Conservation (phyloP, 371 early-diverging fungal genomes). For the Lichtheimia corymbifera region DNA sequence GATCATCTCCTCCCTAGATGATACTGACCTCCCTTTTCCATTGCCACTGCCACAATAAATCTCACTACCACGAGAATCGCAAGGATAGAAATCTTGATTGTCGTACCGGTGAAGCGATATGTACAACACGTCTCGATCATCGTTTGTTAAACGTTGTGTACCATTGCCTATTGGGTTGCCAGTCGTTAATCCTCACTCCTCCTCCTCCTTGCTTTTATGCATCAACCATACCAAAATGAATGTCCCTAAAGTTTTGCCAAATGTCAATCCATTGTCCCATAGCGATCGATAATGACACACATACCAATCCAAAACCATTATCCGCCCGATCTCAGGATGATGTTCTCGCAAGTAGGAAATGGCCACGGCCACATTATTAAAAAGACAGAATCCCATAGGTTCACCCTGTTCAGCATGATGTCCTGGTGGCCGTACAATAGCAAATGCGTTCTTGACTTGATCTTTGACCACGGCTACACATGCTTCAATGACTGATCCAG, state of each 20-base stretch:
- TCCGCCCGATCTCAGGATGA: slow-evolving; percentile 38
- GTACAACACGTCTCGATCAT: slow-evolving; percentile 79
- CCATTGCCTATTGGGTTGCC: slow-evolving; percentile 59
- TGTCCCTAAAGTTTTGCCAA: slow-evolving; percentile 64
- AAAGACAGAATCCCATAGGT: slow-evolving; percentile 84
- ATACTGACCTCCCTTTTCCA: slow-evolving; percentile 67
- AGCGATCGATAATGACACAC: not conserved
- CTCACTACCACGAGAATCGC: slow-evolving; percentile 52
- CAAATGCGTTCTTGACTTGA: slow-evolving; percentile 77
- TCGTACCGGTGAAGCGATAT: slow-evolving; percentile 88
- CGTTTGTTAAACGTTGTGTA: slow-evolving; percentile 78
- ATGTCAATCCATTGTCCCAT: not conserved
- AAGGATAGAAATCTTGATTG: slow-evolving; percentile 77
- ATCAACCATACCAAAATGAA: slow-evolving; percentile 74
- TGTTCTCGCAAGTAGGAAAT: slow-evolving; percentile 52
- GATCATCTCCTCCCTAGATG: too few relatives aligned
- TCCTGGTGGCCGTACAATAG: slow-evolving; percentile 86
- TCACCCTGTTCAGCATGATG: slow-evolving; percentile 84
- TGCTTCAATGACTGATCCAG: slow-evolving; percentile 76
- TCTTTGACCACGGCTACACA: slow-evolving; percentile 69
- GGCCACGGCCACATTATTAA: slow-evolving; percentile 89
- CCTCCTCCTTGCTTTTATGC: not conserved
- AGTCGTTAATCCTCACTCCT: not conserved
- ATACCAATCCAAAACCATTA: slow-evolving; percentile 89
- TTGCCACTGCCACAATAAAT: slow-evolving; percentile 61